Evolutionary conservation across 1,284 basidiomycete species (phyloP).

Genomic region (Ustilago trichophora): DNA sequence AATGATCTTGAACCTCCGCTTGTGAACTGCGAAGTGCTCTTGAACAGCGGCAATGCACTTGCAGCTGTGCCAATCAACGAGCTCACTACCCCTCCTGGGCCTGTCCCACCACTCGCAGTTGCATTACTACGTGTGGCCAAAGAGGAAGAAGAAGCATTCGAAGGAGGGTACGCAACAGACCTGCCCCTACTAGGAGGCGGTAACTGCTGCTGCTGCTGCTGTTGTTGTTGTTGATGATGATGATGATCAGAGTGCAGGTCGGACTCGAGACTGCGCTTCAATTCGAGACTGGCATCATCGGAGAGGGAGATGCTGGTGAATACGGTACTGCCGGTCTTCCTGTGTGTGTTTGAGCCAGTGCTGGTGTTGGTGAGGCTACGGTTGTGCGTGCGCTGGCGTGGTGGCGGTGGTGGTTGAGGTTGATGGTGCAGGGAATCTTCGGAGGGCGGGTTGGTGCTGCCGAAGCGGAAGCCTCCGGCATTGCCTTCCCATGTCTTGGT

Average conservation of each 20-base stretch:
- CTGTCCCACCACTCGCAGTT: neutral
- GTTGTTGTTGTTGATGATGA: too few species aligned
- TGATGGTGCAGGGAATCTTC: too few species aligned
- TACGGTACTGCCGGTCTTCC: slow-evolving; percentile 25
- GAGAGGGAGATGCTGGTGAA: slow-evolving; percentile 38
- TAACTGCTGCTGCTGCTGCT: too few species aligned
- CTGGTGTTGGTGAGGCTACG: slow-evolving; percentile 5
- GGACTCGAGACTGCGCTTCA: slow-evolving; percentile 23
- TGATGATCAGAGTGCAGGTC: slow-evolving; percentile 14
- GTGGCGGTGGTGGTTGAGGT: slow-evolving; percentile 2
- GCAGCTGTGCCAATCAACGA: slow-evolving; percentile 18
- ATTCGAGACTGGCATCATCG: slow-evolving; percentile 31
- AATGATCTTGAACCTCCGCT: slow-evolving; percentile 5
- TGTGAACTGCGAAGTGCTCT: too few species aligned
- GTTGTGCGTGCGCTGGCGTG: slow-evolving; percentile 8
- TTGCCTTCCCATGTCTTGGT: slow-evolving; percentile 12
- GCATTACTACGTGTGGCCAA: neutral
- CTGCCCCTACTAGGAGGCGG: too few species aligned
- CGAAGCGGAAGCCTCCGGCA: slow-evolving; percentile 33
- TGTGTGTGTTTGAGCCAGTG: neutral
- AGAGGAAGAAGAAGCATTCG: too few species aligned
- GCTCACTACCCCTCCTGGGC: slow-evolving; percentile 11
- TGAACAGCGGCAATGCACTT: slow-evolving; percentile 10
- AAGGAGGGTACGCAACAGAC: too few species aligned
- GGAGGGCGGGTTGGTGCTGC: too few species aligned